Percentiles rank a stretch among this genome's conserved stretches.
These are phyloP conservation scores for Onygenales sp. DNA, from an alignment of 2,329 filamentous ascomycete species.

Conservation along the genomic window DNA sequence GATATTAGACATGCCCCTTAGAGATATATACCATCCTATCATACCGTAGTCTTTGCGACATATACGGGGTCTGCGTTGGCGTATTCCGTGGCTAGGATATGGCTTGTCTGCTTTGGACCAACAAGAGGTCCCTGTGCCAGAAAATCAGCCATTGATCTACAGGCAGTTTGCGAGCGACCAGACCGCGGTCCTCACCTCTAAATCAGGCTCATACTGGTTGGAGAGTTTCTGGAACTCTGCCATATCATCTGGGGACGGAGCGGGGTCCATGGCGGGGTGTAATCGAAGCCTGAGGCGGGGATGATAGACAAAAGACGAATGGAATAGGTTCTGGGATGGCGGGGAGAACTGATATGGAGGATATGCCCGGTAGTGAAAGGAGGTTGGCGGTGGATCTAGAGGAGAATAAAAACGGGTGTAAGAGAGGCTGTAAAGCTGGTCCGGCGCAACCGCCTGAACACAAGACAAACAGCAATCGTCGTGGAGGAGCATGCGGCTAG, in stretches of 20 bases:
- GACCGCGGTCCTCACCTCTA: constrained; percentile 36
- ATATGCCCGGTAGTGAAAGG: constrained; percentile 13
- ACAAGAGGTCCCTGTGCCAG: constrained; percentile 66
- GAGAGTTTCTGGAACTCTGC: constrained; percentile 54
- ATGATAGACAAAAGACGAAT: background rate
- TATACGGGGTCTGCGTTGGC: constrained; percentile 78
- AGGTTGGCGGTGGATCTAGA: constrained; percentile 21
- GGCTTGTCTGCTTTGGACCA: constrained; percentile 65
- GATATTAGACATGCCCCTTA: constrained; percentile 8
- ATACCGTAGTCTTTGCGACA: constrained; percentile 75
- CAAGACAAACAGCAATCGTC: background rate
- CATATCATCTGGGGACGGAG: constrained; percentile 42
- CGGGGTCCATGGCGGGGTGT: constrained; percentile 27
- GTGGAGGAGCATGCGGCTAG: background rate
- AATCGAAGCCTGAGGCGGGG: constrained; percentile 16
- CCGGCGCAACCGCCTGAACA: background rate
- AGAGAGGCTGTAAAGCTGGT: constrained; percentile 5
- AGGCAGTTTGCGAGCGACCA: background rate
- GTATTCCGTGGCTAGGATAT: constrained; percentile 73
- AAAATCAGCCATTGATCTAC: constrained; percentile 15
- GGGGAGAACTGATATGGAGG: background rate
- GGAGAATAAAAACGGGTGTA: constrained; percentile 24
- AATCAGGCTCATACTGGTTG: constrained; percentile 49
- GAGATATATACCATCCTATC: constrained; percentile 4
- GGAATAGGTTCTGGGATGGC: background rate